These are phyloP conservation scores for Fraxinus latifolia DNA, from an alignment of 305 asterid genomes.

Conservation along the genomic window DNA sequence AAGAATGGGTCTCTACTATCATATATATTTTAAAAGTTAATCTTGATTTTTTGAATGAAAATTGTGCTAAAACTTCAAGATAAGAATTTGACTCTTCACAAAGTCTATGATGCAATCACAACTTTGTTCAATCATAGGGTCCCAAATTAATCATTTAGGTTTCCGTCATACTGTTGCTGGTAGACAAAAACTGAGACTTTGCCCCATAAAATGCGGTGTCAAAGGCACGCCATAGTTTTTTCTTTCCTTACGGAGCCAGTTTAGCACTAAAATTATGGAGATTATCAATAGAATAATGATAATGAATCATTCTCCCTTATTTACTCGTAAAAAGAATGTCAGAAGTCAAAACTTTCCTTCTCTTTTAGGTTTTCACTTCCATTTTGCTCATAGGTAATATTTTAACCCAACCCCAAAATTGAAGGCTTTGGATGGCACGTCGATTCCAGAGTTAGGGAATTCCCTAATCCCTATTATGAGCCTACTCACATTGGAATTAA, in stretches of 20 bases:
- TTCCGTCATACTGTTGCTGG: slow-evolving; percentile 17
- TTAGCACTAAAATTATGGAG: slow-evolving; percentile 14
- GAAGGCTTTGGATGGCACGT: not conserved
- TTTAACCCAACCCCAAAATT: not conserved
- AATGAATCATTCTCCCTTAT: not conserved
- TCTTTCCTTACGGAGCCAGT: not conserved
- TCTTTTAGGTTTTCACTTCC: not conserved
- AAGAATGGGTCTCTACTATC: not conserved
- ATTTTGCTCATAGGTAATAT: not conserved
- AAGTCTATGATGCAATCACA: not conserved
- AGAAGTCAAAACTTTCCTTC: not conserved
- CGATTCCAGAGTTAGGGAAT: not conserved
- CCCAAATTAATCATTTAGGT: slow-evolving; percentile 27
- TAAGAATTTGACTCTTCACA: not conserved
- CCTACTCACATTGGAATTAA: not conserved
- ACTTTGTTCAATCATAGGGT: slow-evolving; percentile 5
- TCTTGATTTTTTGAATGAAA: not conserved
- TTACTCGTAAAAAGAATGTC: not conserved
- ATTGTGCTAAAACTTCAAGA: not conserved
- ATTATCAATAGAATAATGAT: not conserved
- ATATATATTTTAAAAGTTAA: not conserved
- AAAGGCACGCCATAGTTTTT: slow-evolving; percentile 34
- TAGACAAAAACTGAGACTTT: slow-evolving; percentile 8
- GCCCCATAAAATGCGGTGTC: slow-evolving; percentile 33
- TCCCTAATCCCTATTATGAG: not conserved